A percentile compares a stretch with the other conserved stretches of the same genome.
These are phyloP conservation scores for Marasmius sp. DNA, from an alignment of 1,284 basidiomycete species.

Conservation along the genomic window DNA sequence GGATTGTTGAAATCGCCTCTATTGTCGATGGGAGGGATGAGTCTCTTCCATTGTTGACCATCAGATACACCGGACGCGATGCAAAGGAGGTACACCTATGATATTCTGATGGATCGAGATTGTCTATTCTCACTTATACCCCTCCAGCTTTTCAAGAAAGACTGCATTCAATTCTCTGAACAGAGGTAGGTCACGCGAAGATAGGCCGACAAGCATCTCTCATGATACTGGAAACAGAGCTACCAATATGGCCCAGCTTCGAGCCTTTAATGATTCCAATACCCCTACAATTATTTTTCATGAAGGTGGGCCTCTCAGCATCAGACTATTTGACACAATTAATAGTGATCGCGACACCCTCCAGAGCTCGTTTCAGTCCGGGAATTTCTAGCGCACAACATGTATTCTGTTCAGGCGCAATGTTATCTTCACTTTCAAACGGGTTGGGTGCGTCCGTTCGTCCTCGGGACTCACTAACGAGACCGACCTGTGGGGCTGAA, in stretches of 20 bases:
- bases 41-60: background rate
- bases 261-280: background rate
- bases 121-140: too few species aligned
- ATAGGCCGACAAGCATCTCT: too few species aligned
- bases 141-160: background rate
- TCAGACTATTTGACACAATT: background rate
- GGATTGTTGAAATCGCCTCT: background rate
- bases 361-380: background rate
- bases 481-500: too few species aligned
- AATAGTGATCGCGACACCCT: background rate
- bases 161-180: background rate
- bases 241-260: background rate
- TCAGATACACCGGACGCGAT: background rate
- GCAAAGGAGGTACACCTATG: background rate
- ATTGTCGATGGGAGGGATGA: background rate
- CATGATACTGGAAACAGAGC: background rate
- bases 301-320: background rate
- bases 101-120: background rate
- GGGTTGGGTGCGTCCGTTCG: too few species aligned
- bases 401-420: too few species aligned
- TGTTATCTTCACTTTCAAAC: too few species aligned
- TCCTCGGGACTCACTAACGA: too few species aligned
- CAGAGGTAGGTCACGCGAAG: background rate
- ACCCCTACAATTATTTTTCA: background rate
- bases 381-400: background rate